These are phyloP conservation scores for Thelonectria rubi DNA, from an alignment of 2,329 filamentous ascomycete genomes.

Conservation along the genomic window DNA sequence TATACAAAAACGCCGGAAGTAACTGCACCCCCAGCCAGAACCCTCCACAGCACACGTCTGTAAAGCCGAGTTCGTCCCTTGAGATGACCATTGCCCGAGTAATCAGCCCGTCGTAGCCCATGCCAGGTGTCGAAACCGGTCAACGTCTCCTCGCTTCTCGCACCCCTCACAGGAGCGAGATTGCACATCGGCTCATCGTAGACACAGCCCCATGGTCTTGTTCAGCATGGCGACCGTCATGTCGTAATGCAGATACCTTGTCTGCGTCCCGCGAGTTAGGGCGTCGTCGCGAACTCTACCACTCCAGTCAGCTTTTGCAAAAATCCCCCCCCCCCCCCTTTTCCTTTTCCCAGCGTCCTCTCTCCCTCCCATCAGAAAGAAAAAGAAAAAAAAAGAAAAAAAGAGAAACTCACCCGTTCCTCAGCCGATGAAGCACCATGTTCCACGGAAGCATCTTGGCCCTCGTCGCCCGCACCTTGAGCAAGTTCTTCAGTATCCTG, in stretches of 20 bases:
- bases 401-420: slow-evolving; percentile 38
- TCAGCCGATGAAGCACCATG: slow-evolving; percentile 31
- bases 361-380: too few species aligned
- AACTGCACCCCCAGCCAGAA: not conserved
- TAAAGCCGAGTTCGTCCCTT: not conserved
- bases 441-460: slow-evolving; percentile 31
- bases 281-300: not conserved
- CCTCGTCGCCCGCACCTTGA: slow-evolving; percentile 49
- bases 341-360: not conserved
- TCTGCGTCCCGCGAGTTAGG: slow-evolving; percentile 1
- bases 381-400: too few species aligned
- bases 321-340: not conserved
- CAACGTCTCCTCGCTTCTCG: not conserved
- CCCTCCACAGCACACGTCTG: not conserved
- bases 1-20: not conserved
- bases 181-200: slow-evolving; percentile 49
- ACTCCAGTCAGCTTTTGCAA: too few species aligned
- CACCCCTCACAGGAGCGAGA: not conserved
- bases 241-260: slow-evolving; percentile 69
- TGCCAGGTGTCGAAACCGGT: not conserved
- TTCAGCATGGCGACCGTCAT: slow-evolving; percentile 78
- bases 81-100: not conserved
- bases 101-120: not conserved
- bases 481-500: slow-evolving; percentile 73
- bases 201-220: slow-evolving; percentile 73